Conservation (phyloP, 805 yeast genomes). For the Kregervanrija fluxuum region DNA sequence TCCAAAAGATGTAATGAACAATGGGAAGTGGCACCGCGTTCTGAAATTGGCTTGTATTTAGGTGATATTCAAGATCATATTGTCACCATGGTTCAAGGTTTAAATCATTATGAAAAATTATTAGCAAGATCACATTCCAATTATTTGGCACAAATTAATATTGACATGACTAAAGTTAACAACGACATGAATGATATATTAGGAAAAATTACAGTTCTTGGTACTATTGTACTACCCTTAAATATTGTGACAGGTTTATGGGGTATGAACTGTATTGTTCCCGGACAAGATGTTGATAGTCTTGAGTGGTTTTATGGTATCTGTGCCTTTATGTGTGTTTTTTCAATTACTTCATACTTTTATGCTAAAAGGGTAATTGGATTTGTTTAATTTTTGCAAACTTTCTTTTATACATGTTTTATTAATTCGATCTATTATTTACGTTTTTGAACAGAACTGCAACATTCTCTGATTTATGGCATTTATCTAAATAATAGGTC, state of each 20-base stretch:
- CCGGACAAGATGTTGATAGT: slow-evolving; percentile 72
- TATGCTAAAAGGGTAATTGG: slow-evolving; percentile 39
- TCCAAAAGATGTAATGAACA: slow-evolving; percentile 85
- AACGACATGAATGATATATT: slow-evolving; percentile 95
- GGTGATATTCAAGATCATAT: slow-evolving; percentile 98
- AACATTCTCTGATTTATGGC: no score
- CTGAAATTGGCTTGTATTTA: slow-evolving; percentile 87
- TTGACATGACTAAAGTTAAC: slow-evolving; percentile 95
- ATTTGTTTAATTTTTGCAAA: slow-evolving; percentile 12
- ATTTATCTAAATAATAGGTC: no score
- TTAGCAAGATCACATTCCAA: slow-evolving; percentile 94
- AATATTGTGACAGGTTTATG: slow-evolving; percentile 94
- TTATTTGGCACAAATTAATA: slow-evolving; percentile 92
- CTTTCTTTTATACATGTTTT: not conserved
- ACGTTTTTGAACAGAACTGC: no score
- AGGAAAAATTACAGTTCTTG: slow-evolving; percentile 87
- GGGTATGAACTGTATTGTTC: slow-evolving; percentile 98
- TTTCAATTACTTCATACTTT: slow-evolving; percentile 40
- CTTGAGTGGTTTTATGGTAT: slow-evolving; percentile 61
- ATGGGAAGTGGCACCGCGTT: slow-evolving; percentile 70
- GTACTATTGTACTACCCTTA: slow-evolving; percentile 92
- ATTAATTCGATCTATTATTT: no score
- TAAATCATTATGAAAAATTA: slow-evolving; percentile 90
- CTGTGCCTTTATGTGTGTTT: slow-evolving; percentile 35
- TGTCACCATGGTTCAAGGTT: slow-evolving; percentile 92